Evolutionary conservation across 805 yeast species (phyloP).

Genomic region (Candida railenensis): DNA sequence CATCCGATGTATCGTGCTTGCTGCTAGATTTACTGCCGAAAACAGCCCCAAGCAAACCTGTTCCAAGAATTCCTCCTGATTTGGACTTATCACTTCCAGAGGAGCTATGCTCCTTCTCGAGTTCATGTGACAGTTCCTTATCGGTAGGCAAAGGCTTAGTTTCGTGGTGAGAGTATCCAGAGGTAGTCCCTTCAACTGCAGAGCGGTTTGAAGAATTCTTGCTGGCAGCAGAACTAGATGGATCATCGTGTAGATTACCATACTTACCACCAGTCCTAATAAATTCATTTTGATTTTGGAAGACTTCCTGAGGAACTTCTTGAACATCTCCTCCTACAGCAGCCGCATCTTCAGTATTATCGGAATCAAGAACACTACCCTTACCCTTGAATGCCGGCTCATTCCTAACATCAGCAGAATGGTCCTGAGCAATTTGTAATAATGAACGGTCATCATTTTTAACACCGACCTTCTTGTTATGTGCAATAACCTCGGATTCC

Average conservation of each 20-base stretch:
- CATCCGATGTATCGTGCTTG: too few species aligned
- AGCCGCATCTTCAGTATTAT: not conserved
- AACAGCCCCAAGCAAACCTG: slow-evolving; percentile 5
- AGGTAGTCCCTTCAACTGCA: not conserved
- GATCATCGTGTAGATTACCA: slow-evolving; percentile 8
- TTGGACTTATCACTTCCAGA: slow-evolving; percentile 4
- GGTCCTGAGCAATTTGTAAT: slow-evolving; percentile 27
- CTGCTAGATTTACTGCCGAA: not conserved
- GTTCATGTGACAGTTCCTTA: not conserved
- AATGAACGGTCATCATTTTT: slow-evolving; percentile 21
- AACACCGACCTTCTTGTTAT: slow-evolving; percentile 27
- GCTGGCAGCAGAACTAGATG: slow-evolving; percentile 1
- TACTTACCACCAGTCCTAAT: slow-evolving; percentile 15
- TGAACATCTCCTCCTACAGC: slow-evolving; percentile 11
- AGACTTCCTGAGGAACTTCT: slow-evolving; percentile 10
- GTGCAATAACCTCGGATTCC: slow-evolving; percentile 22
- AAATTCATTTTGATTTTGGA: slow-evolving; percentile 11
- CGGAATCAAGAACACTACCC: slow-evolving; percentile 1
- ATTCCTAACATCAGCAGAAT: slow-evolving; percentile 10
- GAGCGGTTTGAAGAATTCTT: not conserved
- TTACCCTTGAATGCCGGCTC: not conserved
- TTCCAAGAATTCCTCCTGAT: slow-evolving; percentile 2
- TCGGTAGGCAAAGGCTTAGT: slow-evolving; percentile 1
- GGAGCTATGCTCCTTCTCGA: not conserved
- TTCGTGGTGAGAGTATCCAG: not conserved